Evolutionary conservation across 192 early-diverging fungal genomes (phyloP), one percentile per base, ranked within the genome.

Genomic region (Podila minutissima): DNA sequence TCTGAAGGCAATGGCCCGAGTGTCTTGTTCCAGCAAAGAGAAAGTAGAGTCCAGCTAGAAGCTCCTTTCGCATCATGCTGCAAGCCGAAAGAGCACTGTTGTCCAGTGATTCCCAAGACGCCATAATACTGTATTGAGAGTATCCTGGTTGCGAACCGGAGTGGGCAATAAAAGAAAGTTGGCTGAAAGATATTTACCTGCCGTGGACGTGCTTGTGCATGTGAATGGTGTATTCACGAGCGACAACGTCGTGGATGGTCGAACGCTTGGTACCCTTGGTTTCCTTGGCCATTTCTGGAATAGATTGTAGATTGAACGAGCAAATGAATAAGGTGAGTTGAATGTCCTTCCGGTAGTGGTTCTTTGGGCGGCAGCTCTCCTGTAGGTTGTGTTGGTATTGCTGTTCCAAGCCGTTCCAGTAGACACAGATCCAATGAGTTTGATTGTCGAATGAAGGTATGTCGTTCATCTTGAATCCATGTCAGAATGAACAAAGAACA

Each of bases 171-270:
- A 64, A 64, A 17, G 15, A 12, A 17, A 9, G 1, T 37, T 3
- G 22, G 3, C 1, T 2, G 15, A 41, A 32, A 24, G 19, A 29
- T 75, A 64, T 64, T 69, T 84, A 94, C 92, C 76, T 88, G 75
- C 92, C 93, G 70, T 89, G 87, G 74, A 99, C 94, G 71, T 89
- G 89, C 91, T 97, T 97, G 95, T 98, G 97, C 78, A 99, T 87
- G 94, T 99, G 95, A 88, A 99, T 99, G 84, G 98, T 99, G 94
- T 96, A 97, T 82, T 99, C 98, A 83, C 96, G 93, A 78, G 96
- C 97, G 81, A 99, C 93, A 78, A 97, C 96, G 89, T 95, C 92
- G 83, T 89, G 84, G 79, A 94, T 87, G 64, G 93, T 92, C 66
- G 93, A 94, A 83, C 93, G 92, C 91, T 94, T 91, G 86, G 87